Conservation (phyloP, 2,329 filamentous ascomycete genomes). For the Colletotrichum nymphaeae region DNA sequence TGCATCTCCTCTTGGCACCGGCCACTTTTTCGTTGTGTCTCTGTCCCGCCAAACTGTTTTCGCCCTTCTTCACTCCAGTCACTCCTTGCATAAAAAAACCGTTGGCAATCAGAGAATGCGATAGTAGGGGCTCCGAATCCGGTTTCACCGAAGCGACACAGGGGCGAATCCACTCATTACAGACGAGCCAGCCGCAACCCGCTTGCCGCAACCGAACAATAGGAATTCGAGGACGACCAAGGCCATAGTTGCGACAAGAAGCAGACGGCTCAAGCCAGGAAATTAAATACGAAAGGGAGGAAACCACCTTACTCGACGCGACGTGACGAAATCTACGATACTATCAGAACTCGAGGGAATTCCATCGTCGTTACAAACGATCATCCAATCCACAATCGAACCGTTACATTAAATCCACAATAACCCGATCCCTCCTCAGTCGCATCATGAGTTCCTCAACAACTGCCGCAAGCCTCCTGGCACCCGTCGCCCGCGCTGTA, state of each 20-base stretch:
- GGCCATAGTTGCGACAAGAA: constrained; percentile 2
- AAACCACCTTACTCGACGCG: neutral
- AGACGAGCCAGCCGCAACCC: constrained; percentile 6
- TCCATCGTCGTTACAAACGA: neutral
- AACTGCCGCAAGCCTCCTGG: constrained; percentile 6
- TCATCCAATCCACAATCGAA: neutral
- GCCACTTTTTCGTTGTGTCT: constrained; percentile 11
- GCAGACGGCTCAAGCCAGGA: neutral
- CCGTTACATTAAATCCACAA: constrained; percentile 10
- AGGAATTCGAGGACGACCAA: constrained; percentile 8
- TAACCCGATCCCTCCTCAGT: neutral
- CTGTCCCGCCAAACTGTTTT: neutral
- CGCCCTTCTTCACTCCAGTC: constrained; percentile 2
- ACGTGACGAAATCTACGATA: neutral
- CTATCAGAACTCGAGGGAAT: neutral
- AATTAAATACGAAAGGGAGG: neutral
- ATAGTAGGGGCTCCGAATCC: constrained; percentile 27
- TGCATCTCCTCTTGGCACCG: constrained; percentile 5
- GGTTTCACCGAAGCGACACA: constrained; percentile 31
- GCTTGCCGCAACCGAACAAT: neutral
- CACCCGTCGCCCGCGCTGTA: constrained; percentile 13
- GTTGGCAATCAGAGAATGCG: constrained; percentile 18
- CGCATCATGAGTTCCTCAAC: neutral
- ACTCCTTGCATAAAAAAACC: constrained; percentile 28
- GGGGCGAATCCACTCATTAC: constrained; percentile 31